phyloP scores from a whole-genome alignment of 805 yeast species.

The Wickerhamiella occidentalis region DNA sequence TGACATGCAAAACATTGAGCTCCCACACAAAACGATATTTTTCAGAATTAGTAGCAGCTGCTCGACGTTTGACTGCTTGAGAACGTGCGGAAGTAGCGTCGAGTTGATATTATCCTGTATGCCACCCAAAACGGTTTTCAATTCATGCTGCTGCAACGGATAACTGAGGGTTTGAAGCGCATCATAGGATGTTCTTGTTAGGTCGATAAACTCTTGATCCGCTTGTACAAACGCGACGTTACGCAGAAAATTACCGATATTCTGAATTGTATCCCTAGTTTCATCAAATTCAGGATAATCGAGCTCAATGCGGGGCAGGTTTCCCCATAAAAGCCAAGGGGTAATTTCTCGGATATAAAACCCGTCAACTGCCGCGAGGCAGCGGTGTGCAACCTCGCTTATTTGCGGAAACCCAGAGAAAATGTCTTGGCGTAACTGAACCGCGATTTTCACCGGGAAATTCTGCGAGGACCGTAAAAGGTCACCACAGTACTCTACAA shows the following conservation, averaged over 20 bases:
- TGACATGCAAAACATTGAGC: conserved; percentile 9
- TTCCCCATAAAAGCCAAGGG: conserved; percentile 6
- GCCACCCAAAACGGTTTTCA: background rate
- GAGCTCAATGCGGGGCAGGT: background rate
- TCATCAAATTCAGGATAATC: conserved; percentile 5
- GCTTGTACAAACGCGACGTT: background rate
- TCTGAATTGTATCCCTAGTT: background rate
- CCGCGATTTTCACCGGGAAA: background rate
- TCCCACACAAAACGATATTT: conserved; percentile 14
- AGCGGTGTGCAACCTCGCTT: background rate
- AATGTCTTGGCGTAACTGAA: background rate
- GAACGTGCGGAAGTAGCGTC: conserved; percentile 2
- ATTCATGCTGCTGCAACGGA: conserved; percentile 7
- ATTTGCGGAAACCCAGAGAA: conserved; percentile 9
- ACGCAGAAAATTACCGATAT: conserved; percentile 4
- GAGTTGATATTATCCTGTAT: background rate
- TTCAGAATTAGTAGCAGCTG: conserved; percentile 10
- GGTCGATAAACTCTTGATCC: conserved; percentile 1
- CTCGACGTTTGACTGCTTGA: background rate
- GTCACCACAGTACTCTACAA: conserved; percentile 5
- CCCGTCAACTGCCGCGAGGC: conserved; percentile 11
- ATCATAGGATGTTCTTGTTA: background rate
- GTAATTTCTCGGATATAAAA: conserved; percentile 7
- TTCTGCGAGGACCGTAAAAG: background rate
- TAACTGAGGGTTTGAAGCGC: background rate